These are phyloP conservation scores for Antrodiella citrinella DNA, from an alignment of 768 basidiomycete genomes.

Conservation along the genomic window DNA sequence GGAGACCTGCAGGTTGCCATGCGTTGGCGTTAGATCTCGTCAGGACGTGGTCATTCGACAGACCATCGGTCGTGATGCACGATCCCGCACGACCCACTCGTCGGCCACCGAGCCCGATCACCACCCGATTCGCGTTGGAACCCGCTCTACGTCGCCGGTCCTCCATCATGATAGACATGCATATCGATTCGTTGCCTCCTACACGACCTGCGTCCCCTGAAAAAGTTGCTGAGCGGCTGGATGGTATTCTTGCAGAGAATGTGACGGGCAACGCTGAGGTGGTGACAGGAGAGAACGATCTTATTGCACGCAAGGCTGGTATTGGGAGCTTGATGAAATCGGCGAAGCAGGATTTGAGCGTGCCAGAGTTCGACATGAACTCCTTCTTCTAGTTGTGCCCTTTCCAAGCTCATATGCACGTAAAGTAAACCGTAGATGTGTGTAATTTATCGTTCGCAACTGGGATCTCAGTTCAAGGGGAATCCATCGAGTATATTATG, in stretches of 20 bases:
- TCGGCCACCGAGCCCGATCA: conserved; percentile 36
- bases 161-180: conserved; percentile 88
- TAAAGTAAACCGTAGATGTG: no score
- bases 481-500: background rate
- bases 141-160: conserved; percentile 52
- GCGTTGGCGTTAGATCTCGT: conserved; percentile 86
- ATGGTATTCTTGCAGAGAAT: background rate
- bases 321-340: conserved; percentile 83
- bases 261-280: conserved; percentile 21
- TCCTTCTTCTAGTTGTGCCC: conserved; percentile 46
- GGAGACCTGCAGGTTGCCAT: conserved; percentile 65
- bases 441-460: no score
- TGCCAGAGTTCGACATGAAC: conserved; percentile 84
- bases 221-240: conserved; percentile 7
- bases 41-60: conserved; percentile 85
- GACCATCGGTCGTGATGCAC: conserved; percentile 44
- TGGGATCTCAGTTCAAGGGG: no score
- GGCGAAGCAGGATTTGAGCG: conserved; percentile 81
- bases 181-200: conserved; percentile 53
- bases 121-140: conserved; percentile 41
- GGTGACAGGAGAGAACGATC: conserved; percentile 47
- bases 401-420: no score
- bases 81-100: conserved; percentile 13
- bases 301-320: conserved; percentile 59
- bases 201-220: conserved; percentile 48